Percentiles rank a stretch among this genome's conserved stretches.
Evolutionary conservation across 345 rosid species (phyloP).

Genomic region (Sonneratia alba): DNA sequence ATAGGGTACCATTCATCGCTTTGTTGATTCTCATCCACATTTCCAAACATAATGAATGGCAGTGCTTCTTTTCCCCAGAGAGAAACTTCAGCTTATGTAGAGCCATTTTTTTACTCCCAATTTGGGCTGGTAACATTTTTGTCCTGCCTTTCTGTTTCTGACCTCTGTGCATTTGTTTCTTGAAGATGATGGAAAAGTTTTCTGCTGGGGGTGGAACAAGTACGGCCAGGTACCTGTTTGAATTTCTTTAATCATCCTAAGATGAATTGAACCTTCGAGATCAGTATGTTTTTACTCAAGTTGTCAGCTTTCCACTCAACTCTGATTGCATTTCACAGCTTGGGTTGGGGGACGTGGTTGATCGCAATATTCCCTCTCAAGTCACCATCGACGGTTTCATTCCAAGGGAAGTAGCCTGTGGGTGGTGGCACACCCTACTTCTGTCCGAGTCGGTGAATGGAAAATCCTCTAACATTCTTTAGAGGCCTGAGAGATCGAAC

Average conservation of each 20-base stretch:
- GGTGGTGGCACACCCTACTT: slow-evolving; percentile 99
- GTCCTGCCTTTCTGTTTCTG: too few species aligned
- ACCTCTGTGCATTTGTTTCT: slow-evolving; percentile 13
- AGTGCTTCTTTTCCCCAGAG: not conserved
- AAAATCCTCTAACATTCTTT: not conserved
- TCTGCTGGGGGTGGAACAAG: slow-evolving; percentile 99
- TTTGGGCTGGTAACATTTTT: too few species aligned
- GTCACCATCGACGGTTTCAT: slow-evolving; percentile 50
- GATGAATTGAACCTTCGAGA: too few species aligned
- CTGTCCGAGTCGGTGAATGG: slow-evolving; percentile 39
- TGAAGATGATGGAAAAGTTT: slow-evolving; percentile 62
- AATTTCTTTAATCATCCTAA: not conserved
- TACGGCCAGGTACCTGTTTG: slow-evolving; percentile 73
- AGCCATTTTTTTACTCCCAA: too few species aligned
- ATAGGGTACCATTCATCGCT: not conserved
- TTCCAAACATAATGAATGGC: not conserved
- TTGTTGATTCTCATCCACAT: not conserved
- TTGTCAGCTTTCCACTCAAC: not conserved
- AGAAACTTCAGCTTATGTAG: not conserved
- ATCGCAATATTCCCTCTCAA: slow-evolving; percentile 68
- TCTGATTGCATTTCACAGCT: slow-evolving; percentile 42
- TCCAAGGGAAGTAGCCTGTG: slow-evolving; percentile 67
- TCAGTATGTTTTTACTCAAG: not conserved
- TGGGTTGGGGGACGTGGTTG: slow-evolving; percentile 82
- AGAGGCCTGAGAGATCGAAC: not conserved